A percentile compares a stretch with the other conserved stretches of the same genome.
Conservation (phyloP, 2,329 filamentous ascomycete species). For the Shiraia sp. region DNA sequence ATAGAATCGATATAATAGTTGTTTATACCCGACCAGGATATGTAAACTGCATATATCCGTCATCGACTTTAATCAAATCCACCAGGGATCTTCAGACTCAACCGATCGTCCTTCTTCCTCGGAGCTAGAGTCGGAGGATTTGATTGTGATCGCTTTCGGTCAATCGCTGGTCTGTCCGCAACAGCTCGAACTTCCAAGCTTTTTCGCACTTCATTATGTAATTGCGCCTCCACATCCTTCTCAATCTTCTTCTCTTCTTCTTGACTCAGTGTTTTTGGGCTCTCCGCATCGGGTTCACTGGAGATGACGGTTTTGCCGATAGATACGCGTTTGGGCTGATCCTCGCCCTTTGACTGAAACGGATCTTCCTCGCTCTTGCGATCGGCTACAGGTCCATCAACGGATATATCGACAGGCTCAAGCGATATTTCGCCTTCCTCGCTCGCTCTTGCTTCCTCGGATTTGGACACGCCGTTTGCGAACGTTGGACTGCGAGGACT, state of each 20-base stretch:
- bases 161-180: constrained; percentile 11
- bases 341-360: constrained; percentile 30
- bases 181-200: constrained; percentile 19
- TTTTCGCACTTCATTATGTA: constrained; percentile 36
- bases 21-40: constrained; percentile 3
- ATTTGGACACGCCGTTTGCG: constrained; percentile 17
- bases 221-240: constrained; percentile 40
- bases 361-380: constrained; percentile 40
- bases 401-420: constrained; percentile 23
- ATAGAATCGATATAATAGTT: neutral
- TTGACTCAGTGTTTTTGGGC: constrained; percentile 5
- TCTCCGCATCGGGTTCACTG: constrained; percentile 3
- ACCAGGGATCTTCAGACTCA: constrained; percentile 42
- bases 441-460: constrained; percentile 27
- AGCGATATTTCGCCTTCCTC: constrained; percentile 33
- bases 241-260: constrained; percentile 43
- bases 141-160: constrained; percentile 32
- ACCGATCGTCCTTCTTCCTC: constrained; percentile 37
- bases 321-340: constrained; percentile 38
- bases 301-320: constrained; percentile 44
- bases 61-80: constrained; percentile 24
- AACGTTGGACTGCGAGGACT: constrained; percentile 40
- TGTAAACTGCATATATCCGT: too few species aligned
- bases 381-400: constrained; percentile 10
- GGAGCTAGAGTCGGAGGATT: constrained; percentile 23